Evolutionary conservation across 2,329 filamentous ascomycete genomes (phyloP).

Genomic region (Aspergillus uvarum): DNA sequence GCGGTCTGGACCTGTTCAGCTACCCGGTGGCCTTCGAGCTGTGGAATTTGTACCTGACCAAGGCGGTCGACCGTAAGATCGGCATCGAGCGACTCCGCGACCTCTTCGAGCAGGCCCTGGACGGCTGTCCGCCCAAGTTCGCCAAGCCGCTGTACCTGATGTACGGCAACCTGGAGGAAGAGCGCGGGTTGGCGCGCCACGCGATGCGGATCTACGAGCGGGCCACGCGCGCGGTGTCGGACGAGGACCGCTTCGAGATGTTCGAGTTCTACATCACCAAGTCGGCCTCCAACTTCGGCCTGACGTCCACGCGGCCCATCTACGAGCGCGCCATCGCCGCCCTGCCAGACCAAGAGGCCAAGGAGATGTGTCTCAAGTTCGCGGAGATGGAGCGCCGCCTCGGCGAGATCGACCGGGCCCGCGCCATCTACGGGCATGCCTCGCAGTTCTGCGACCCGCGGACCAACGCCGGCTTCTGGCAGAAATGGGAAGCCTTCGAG

Average conservation of each 20-base stretch:
- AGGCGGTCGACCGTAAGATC: conserved; percentile 94
- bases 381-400: conserved; percentile 92
- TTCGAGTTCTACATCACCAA: conserved; percentile 99
- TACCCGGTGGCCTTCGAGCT: conserved; percentile 98
- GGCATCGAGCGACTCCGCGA: conserved; percentile 91
- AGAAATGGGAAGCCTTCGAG: conserved; percentile 95
- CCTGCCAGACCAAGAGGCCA: conserved; percentile 88
- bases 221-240: conserved; percentile 87
- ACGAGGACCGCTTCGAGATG: conserved; percentile 94
- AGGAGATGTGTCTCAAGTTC: conserved; percentile 98
- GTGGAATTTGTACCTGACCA: conserved; percentile 97
- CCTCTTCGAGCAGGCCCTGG: conserved; percentile 94
- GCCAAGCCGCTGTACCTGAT: conserved; percentile 95
- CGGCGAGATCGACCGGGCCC: conserved; percentile 89
- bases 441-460: conserved; percentile 97
- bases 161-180: conserved; percentile 97
- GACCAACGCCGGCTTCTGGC: conserved; percentile 87
- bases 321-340: conserved; percentile 94
- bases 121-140: conserved; percentile 92
- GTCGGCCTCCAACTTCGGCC: conserved; percentile 94
- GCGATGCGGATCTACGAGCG: conserved; percentile 99
- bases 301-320: conserved; percentile 90
- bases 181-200: conserved; percentile 87
- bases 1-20: conserved; percentile 94
- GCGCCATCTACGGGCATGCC: conserved; percentile 93